These are phyloP conservation scores for Trifolium fragiferum DNA, from an alignment of 306 rosid genomes.

Conservation along the genomic window DNA sequence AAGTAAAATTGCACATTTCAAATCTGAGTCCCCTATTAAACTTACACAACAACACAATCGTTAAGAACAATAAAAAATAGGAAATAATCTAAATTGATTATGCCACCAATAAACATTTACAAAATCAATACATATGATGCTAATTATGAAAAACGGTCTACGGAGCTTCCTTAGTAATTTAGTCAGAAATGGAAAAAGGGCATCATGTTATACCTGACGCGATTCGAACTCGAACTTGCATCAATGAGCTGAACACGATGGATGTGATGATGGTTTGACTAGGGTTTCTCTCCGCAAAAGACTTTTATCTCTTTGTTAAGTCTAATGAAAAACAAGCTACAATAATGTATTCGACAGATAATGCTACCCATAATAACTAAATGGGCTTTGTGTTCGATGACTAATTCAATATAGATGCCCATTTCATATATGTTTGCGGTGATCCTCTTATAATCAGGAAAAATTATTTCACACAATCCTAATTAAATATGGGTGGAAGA, in stretches of 20 bases:
- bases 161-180: no score
- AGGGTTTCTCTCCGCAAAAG: neutral
- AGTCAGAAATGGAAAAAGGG: neutral
- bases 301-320: neutral
- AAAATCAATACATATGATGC: neutral
- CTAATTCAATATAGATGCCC: neutral
- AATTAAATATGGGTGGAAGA: neutral
- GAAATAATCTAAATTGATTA: neutral
- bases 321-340: neutral
- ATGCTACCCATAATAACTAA: neutral
- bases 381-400: neutral
- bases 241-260: neutral
- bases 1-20: neutral
- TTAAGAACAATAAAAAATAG: neutral
- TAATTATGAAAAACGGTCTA: neutral
- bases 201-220: neutral
- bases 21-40: neutral
- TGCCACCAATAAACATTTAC: neutral
- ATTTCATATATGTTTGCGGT: no score
- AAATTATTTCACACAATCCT: no score
- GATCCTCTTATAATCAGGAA: no score
- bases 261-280: neutral
- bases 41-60: neutral
- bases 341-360: no score
- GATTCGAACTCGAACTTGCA: neutral